Evolutionary conservation across 2,329 filamentous ascomycete genomes (phyloP).

Genomic region (Trichothecium sympodiale): DNA sequence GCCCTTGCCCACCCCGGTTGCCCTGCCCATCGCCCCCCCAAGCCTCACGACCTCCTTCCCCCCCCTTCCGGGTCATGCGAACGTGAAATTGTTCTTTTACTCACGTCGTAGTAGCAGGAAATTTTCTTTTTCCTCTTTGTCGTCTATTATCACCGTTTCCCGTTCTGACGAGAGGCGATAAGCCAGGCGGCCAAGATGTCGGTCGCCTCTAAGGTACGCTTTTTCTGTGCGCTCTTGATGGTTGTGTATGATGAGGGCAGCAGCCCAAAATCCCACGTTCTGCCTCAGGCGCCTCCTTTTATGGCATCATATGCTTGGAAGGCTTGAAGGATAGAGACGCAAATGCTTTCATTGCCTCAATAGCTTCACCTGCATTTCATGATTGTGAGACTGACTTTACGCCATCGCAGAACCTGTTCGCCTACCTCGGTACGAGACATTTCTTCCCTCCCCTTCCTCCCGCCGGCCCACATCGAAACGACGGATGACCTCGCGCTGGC

Average conservation of each 20-base stretch:
- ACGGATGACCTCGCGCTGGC: conserved; percentile 7
- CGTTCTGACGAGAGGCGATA: conserved; percentile 35
- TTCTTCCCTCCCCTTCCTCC: conserved; percentile 12
- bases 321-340: too few species aligned
- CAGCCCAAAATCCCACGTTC: neutral
- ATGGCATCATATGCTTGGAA: neutral
- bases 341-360: neutral
- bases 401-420: conserved; percentile 73
- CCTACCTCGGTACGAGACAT: conserved; percentile 77
- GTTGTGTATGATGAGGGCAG: too few species aligned
- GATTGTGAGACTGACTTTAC: conserved; percentile 8
- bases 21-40: neutral
- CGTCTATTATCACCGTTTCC: conserved; percentile 4
- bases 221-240: conserved; percentile 3
- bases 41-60: neutral
- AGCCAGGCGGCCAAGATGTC: conserved; percentile 47
- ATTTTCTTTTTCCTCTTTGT: neutral
- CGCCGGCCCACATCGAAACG: neutral
- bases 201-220: conserved; percentile 49
- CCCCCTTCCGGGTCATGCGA: conserved; percentile 6
- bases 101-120: neutral
- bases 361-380: neutral
- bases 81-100: conserved; percentile 2
- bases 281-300: neutral
- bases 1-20: conserved; percentile 1